These are phyloP conservation scores for Populus davidiana DNA, from an alignment of 345 rosid genomes.

Conservation along the genomic window DNA sequence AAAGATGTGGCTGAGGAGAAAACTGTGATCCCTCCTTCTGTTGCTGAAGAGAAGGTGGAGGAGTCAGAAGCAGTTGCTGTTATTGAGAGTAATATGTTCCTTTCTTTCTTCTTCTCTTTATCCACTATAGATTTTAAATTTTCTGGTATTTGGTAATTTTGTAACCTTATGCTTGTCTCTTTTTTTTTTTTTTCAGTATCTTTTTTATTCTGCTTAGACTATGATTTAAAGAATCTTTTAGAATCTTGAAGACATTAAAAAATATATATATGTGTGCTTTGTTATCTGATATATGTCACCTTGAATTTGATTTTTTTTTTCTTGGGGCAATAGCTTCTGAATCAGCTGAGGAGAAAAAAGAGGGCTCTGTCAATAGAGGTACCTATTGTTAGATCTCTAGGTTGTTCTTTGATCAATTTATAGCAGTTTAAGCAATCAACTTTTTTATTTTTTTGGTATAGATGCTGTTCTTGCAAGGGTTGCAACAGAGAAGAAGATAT, in stretches of 20 bases:
- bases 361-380: conserved; percentile 61
- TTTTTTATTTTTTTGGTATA: conserved; percentile 14
- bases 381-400: background rate
- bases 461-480: conserved; percentile 79
- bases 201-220: background rate
- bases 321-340: conserved; percentile 43
- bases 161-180: background rate
- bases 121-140: background rate
- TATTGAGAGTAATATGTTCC: conserved; percentile 31
- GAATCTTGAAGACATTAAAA: background rate
- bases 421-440: background rate
- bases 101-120: background rate
- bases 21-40: conserved; percentile 28
- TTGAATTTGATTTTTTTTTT: background rate
- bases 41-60: conserved; percentile 31
- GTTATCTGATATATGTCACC: background rate
- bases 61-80: conserved; percentile 35
- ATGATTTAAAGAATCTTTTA: background rate
- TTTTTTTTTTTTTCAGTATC: background rate
- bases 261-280: no score
- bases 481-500: conserved; percentile 65
- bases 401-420: background rate
- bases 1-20: conserved; percentile 47
- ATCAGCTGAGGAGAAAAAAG: conserved; percentile 30
- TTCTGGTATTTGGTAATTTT: background rate